phyloP scores from a whole-genome alignment of 768 basidiomycete species.

The Podaxis sp. region DNA sequence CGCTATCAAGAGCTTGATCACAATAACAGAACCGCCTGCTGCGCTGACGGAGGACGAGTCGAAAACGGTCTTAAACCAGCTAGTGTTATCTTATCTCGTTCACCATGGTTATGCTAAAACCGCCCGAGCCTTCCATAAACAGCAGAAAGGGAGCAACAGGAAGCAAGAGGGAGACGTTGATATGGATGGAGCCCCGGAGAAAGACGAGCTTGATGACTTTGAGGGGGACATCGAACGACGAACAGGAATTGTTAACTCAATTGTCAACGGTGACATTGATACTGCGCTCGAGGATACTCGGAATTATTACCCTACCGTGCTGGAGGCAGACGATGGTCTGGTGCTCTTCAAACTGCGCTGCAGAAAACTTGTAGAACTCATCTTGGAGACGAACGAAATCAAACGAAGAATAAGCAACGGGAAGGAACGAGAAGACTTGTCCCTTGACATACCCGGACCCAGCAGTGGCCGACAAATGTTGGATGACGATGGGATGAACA shows the following conservation, averaged over 20 bases:
- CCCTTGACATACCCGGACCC: conserved; percentile 24
- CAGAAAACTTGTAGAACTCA: conserved; percentile 82
- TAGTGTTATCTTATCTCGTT: conserved; percentile 76
- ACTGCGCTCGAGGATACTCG: conserved; percentile 56
- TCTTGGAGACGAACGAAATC: conserved; percentile 67
- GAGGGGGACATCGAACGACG: conserved; percentile 62
- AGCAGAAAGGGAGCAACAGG: conserved; percentile 19
- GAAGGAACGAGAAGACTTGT: conserved; percentile 24
- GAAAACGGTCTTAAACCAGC: conserved; percentile 62
- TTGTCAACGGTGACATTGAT: conserved; percentile 71
- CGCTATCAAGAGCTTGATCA: conserved; percentile 16
- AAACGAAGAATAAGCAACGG: conserved; percentile 56
- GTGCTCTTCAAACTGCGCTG: conserved; percentile 82
- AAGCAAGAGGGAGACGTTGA: conserved; percentile 43
- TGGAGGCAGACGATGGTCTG: conserved; percentile 65
- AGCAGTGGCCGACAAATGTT: conserved; percentile 27
- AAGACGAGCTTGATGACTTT: conserved; percentile 21
- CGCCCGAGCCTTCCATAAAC: conserved; percentile 63
- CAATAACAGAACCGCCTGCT: conserved; percentile 11
- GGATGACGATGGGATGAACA: conserved; percentile 48
- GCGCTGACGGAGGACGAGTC: conserved; percentile 40
- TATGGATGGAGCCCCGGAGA: conserved; percentile 31
- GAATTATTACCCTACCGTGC: conserved; percentile 57
- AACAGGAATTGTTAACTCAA: conserved; percentile 67
- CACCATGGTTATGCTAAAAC: conserved; percentile 84